Base-by-base conservation (phyloP, 257 asterid genomes). In the Marsdenia floribunda region DNA sequence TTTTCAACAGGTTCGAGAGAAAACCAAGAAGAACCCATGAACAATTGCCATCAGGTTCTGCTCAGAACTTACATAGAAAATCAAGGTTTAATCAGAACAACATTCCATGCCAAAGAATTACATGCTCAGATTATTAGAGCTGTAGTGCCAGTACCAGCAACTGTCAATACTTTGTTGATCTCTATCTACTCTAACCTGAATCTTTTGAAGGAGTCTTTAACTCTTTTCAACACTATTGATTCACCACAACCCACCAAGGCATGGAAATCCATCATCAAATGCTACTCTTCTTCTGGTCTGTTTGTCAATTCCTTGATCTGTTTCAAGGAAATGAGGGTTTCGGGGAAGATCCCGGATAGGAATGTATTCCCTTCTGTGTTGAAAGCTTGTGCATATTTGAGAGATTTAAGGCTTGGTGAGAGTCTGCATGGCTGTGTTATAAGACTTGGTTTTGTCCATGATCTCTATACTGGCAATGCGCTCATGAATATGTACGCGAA, bases 381-480 rank as follows among this genome's bases (percentile, higher is more conserved):
- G 38, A 92, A 87, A 74, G 84, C 95, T 22, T 94, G 92, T 75
- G 82, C 88, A 6, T 83, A 85, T 73, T 79, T 90, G 87, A 81
- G 86, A 79, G 88, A 92, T 46, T 78, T 90, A 79, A 87, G 82
- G 84, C 61, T 87, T 57, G 97, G 99, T 60, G 92, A 86, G 83
- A 82, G 91, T 60, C 75, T 94, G 65, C 97, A 92, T 82, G 94
- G 96, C 3, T 90, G 88, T 74, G 84, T 80, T 8, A 79, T 94
- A 6, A 82, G 88, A 80, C 85, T 85, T 73, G 97, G 97, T 8
- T 77, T 90, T 80, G 93, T 86, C 46, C 18, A 68, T 21, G 97
- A 92, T 73, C 87, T 87, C 78, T 90, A 86, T 66, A 91, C 98
- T n/a, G 96, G 94, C 61, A 93, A 91, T 78, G 97, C 98, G 1